phyloP scores from a whole-genome alignment of 1,284 basidiomycete genomes.

The Papiliotrema fonsecae region DNA sequence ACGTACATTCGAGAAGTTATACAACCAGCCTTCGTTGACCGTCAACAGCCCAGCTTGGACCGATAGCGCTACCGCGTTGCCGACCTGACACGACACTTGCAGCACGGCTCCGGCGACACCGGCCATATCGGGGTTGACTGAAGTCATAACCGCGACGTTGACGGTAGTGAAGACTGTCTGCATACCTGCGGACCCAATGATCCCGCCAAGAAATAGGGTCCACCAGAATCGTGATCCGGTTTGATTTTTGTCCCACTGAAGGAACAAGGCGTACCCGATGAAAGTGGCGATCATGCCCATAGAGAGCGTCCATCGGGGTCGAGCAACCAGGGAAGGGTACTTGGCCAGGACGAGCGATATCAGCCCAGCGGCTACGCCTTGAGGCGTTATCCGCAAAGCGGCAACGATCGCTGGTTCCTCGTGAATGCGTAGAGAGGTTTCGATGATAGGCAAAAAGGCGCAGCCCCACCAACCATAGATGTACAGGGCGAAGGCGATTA shows the following conservation, averaged over 20 bases:
- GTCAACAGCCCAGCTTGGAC: conserved; percentile 44
- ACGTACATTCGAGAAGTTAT: conserved; percentile 34
- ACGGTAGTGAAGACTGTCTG: conserved; percentile 8
- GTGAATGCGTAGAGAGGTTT: background rate
- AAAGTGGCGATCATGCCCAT: conserved; percentile 9
- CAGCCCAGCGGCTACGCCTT: conserved; percentile 10
- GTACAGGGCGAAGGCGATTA: conserved; percentile 18
- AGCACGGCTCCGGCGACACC: conserved; percentile 44
- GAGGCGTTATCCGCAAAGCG: conserved; percentile 11
- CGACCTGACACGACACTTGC: conserved; percentile 41
- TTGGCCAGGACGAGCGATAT: conserved; percentile 10
- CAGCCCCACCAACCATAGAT: conserved; percentile 18
- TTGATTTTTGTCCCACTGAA: conserved; percentile 4
- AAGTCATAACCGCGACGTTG: conserved; percentile 28
- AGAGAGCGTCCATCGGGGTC: conserved; percentile 16
- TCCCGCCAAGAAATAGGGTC: conserved; percentile 13
- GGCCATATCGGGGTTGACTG: conserved; percentile 25
- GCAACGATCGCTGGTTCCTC: conserved; percentile 9
- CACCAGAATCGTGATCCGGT: conserved; percentile 13
- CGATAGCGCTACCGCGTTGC: conserved; percentile 37
- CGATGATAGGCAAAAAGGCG: conserved; percentile 5
- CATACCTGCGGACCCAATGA: conserved; percentile 12
- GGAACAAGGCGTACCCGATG: conserved; percentile 10
- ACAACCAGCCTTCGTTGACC: conserved; percentile 29
- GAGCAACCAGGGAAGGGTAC: conserved; percentile 11